Percentiles rank a stretch among this genome's conserved stretches.
Evolutionary conservation across 106 monocot genomes (phyloP).

Genomic region (Dioscorea dumetorum): DNA sequence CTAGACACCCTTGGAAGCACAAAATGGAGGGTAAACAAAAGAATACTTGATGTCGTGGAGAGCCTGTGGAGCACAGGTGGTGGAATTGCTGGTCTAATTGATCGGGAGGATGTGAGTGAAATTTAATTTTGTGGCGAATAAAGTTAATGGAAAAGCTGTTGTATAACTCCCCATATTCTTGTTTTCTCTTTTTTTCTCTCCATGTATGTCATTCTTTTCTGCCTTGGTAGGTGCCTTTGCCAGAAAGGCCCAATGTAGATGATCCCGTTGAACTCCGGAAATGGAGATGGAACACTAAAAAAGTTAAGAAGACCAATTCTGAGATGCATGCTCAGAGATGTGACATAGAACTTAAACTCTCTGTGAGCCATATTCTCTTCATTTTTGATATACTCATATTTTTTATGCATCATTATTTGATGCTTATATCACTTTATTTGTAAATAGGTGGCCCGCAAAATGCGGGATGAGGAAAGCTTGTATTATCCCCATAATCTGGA

Average conservation of each 20-base stretch:
- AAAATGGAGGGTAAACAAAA: slow-evolving; percentile 90
- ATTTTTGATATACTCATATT: neutral
- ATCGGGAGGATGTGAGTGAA: slow-evolving; percentile 61
- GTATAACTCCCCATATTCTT: neutral
- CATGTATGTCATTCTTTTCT: neutral
- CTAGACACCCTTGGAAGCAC: slow-evolving; percentile 81
- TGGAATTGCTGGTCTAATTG: slow-evolving; percentile 64
- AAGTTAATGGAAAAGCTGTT: too few species aligned
- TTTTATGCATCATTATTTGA: neutral
- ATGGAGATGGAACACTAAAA: slow-evolving; percentile 67
- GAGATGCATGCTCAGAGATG: slow-evolving; percentile 89
- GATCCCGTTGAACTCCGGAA: slow-evolving; percentile 49
- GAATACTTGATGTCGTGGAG: slow-evolving; percentile 65
- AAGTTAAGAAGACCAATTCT: slow-evolving; percentile 64
- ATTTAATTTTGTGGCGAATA: neutral
- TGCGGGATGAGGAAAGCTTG: slow-evolving; percentile 78
- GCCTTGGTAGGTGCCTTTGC: slow-evolving; percentile 50
- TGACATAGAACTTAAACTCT: slow-evolving; percentile 88
- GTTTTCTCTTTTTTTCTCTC: neutral
- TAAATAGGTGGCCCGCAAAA: slow-evolving; percentile 73
- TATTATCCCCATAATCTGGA: slow-evolving; percentile 92
- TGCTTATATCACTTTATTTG: neutral
- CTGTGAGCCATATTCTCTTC: slow-evolving; percentile 28
- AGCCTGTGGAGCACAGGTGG: slow-evolving; percentile 72
- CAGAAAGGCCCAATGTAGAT: slow-evolving; percentile 45